Evolutionary conservation across 108 stramenopile genomes (phyloP), one percentile per base, ranked within the genome.

Genomic region (Seminavis robusta): DNA sequence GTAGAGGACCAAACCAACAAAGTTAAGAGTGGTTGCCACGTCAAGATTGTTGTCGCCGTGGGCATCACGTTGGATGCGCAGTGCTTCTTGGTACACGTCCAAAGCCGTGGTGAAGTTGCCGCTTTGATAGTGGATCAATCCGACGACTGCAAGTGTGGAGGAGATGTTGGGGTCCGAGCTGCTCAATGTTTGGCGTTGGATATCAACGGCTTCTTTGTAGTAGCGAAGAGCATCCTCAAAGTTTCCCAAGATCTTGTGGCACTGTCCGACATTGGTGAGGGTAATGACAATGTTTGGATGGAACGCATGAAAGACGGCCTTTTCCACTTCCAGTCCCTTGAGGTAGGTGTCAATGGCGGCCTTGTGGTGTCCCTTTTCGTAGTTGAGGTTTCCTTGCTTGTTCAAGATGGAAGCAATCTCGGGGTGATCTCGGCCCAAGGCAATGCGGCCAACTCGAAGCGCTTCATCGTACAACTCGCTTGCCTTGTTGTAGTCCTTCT

Each of bases 351-450:
- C 47, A 55, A 87, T 57, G 16, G 86, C 86, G 4, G 70, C 48
- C 16, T 68, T 59, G 25, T 79, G 69, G 30, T 79, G 60, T 6
- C 71, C 51, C 55, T 61, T 53, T 41, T 87, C 86, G 42, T 81
- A 87, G 23, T 73, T 65, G 39, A 87, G 28, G 45, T 87, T 87
- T n/a, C 86, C 86, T 23, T 83, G 56, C 56, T 81, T 80, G 63
- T 87, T 87, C 19, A 87, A 37, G 3, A 72, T 81, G 13, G 78
- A 74, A 17, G 86, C 86, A 44, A 87, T 69, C 43, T 87, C 86
- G 25, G 76, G 66, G 59, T 76, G 77, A 32, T 37, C 39, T 24
- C 51, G 42, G 1, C 79, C 81, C 9, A 77, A 42, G 32, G 71
- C 68, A 10, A 54, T 50, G 37, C 45, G 59, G 39, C 71, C 71